Evolutionary conservation across 1,284 basidiomycete species (phyloP).

Genomic region (Puccinia sorghi): DNA sequence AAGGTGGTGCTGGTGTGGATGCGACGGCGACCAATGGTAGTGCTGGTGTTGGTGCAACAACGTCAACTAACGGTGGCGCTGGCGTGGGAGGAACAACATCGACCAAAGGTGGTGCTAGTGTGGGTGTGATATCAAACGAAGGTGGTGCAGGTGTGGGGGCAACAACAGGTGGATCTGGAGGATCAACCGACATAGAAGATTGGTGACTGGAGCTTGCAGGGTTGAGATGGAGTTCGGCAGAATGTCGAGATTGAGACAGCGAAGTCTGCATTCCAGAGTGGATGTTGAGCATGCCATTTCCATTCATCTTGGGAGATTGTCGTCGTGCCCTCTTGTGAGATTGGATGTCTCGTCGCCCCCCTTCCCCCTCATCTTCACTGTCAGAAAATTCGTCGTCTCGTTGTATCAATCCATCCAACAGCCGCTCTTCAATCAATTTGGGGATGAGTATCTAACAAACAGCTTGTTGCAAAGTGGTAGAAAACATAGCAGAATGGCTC

Average conservation of each 20-base stretch:
- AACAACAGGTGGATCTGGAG: slow-evolving; percentile 2
- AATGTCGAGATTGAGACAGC: slow-evolving; percentile 14
- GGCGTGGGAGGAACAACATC: no score
- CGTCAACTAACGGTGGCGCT: no score
- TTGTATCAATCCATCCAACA: slow-evolving; percentile 63
- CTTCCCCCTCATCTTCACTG: slow-evolving; percentile 72
- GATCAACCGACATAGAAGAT: slow-evolving; percentile 5
- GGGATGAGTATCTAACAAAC: background rate
- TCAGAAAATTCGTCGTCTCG: slow-evolving; percentile 68
- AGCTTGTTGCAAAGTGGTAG: background rate
- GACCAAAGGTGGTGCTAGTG: no score
- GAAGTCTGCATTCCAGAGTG: slow-evolving; percentile 16
- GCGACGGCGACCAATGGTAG: no score
- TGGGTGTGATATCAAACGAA: slow-evolving; percentile 23
- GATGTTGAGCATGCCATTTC: slow-evolving; percentile 16
- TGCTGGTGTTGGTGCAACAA: no score
- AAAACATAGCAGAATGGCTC: slow-evolving; percentile 51
- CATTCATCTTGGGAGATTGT: slow-evolving; percentile 22
- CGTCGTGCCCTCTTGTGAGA: slow-evolving; percentile 51
- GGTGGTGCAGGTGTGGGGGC: background rate
- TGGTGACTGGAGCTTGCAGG: slow-evolving; percentile 18
- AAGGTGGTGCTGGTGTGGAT: no score
- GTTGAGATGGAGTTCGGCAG: slow-evolving; percentile 36
- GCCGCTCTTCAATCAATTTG: slow-evolving; percentile 59
- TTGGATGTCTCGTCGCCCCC: slow-evolving; percentile 66